Evolutionary conservation across 2,329 filamentous ascomycete genomes (phyloP).

Genomic region (Hymenoscyphus scutula): DNA sequence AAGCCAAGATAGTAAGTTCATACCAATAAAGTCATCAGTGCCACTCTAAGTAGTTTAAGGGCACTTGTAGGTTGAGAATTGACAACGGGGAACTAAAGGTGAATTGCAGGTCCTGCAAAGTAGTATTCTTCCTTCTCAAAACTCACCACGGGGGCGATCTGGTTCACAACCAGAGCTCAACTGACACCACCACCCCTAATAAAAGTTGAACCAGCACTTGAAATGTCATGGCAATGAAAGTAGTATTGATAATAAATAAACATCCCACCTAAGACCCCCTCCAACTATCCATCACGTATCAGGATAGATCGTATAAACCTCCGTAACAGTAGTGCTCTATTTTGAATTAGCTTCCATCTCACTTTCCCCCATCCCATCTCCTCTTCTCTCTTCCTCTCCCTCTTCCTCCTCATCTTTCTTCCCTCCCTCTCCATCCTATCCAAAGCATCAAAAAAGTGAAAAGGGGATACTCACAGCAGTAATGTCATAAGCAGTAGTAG

Average conservation of each 20-base stretch:
- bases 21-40: too few relatives aligned
- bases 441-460: background rate
- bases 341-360: background rate
- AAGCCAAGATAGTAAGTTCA: too few relatives aligned
- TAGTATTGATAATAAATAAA: background rate
- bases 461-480: conserved; percentile 9
- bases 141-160: too few relatives aligned
- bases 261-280: background rate
- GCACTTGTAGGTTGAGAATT: too few relatives aligned
- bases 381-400: too few relatives aligned
- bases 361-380: too few relatives aligned
- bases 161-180: too few relatives aligned
- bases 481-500: conserved; percentile 14
- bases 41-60: too few relatives aligned
- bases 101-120: too few relatives aligned
- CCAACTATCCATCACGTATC: background rate
- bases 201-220: background rate
- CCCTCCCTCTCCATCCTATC: background rate
- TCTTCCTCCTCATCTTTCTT: background rate
- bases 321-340: conserved; percentile 19
- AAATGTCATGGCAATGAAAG: background rate
- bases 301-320: conserved; percentile 20
- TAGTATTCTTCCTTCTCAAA: too few relatives aligned
- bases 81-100: too few relatives aligned
- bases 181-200: too few relatives aligned